Conservation (phyloP, 176 grass and related monocot genomes). For the Musa itinerans region DNA sequence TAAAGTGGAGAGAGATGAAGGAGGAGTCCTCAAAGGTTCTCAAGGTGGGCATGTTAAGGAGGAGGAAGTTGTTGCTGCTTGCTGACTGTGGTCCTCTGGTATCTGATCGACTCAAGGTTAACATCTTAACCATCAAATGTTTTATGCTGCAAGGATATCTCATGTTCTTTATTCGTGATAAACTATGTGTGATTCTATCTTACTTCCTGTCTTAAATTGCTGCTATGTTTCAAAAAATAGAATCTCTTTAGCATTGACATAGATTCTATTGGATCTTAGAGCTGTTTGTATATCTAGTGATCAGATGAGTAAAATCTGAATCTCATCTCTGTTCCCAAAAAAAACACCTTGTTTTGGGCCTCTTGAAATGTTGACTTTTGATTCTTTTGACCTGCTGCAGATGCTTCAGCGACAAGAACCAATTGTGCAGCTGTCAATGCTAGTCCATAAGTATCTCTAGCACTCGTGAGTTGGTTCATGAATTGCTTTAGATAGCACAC, state of each 20-base stretch:
- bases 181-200: not conserved
- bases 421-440: not conserved
- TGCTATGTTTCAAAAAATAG: not conserved
- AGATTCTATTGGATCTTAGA: not conserved
- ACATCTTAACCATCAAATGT: not conserved
- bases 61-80: not conserved
- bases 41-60: not conserved
- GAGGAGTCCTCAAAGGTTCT: conserved; percentile 1
- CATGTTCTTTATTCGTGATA: not conserved
- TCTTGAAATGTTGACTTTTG: not conserved
- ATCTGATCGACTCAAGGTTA: conserved; percentile 6
- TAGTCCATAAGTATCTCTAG: not conserved
- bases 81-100: not conserved
- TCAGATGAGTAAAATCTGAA: not conserved
- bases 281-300: not conserved
- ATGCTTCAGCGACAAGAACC: not conserved
- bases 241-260: not conserved
- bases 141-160: not conserved
- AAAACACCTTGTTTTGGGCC: not conserved
- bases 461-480: not conserved
- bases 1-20: conserved; percentile 1
- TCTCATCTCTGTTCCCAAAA: too few species aligned
- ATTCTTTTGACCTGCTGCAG: conserved; percentile 1
- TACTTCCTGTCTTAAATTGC: not conserved
- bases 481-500: not conserved